Evolutionary conservation across 345 rosid genomes (phyloP).

Genomic region (Cochlearia excelsa): DNA sequence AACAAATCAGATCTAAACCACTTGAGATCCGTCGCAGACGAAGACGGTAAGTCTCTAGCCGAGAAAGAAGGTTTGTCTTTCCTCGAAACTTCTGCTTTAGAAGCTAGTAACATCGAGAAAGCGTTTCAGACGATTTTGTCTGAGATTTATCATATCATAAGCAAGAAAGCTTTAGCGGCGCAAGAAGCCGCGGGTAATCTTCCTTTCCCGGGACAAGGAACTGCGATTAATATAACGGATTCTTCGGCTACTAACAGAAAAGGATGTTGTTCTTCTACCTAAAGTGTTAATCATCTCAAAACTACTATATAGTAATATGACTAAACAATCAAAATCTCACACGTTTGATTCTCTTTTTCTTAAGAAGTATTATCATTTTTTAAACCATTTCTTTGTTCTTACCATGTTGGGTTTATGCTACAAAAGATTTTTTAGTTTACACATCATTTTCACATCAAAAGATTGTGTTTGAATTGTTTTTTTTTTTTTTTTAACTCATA

Average conservation of each 20-base stretch:
- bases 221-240: slow-evolving; percentile 54
- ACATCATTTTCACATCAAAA: too few species aligned
- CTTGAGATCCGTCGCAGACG: slow-evolving; percentile 53
- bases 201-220: slow-evolving; percentile 52
- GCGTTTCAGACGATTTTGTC: slow-evolving; percentile 57
- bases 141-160: slow-evolving; percentile 60
- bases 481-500: too few species aligned
- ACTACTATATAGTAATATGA: too few species aligned
- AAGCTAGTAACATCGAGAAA: slow-evolving; percentile 59
- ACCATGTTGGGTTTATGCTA: too few species aligned
- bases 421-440: too few species aligned
- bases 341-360: too few species aligned
- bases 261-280: slow-evolving; percentile 55
- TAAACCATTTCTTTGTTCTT: too few species aligned
- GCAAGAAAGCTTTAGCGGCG: slow-evolving; percentile 67
- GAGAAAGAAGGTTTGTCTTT: slow-evolving; percentile 62
- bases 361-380: too few species aligned
- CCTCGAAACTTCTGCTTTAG: slow-evolving; percentile 67
- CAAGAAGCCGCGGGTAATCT: slow-evolving; percentile 48
- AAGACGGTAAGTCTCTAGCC: slow-evolving; percentile 50
- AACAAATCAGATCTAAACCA: slow-evolving; percentile 66
- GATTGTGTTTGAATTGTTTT: too few species aligned
- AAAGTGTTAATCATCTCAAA: background rate
- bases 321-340: too few species aligned
- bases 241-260: slow-evolving; percentile 41